Evolutionary conservation across 208 protist species (phyloP).

Genomic region (Borovskyia barvae): DNA sequence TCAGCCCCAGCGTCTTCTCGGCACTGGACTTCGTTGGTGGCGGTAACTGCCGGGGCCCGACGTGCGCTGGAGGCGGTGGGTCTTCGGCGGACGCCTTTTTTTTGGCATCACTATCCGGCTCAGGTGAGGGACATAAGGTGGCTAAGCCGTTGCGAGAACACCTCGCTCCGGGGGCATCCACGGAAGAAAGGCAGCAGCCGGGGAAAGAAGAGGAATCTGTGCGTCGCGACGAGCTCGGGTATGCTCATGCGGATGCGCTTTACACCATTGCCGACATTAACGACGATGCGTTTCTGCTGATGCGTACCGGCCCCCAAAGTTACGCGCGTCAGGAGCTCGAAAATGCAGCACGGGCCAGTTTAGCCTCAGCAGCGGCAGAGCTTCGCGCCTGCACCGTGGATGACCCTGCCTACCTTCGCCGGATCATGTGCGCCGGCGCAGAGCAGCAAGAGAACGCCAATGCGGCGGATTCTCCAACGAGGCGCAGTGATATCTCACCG

Average conservation of each 20-base stretch:
- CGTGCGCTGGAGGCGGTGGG: neutral
- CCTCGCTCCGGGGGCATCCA: no score
- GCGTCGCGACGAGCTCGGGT: conserved; percentile 32
- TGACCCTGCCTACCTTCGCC: neutral
- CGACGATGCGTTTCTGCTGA: conserved; percentile 65
- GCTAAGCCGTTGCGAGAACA: no score
- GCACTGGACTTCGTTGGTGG: no score
- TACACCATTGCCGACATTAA: conserved; percentile 79
- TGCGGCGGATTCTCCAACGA: neutral
- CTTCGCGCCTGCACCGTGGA: conserved; percentile 18
- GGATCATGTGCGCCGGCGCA: neutral
- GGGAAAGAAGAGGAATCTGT: no score
- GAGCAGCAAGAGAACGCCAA: neutral
- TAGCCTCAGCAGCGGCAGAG: conserved; percentile 3
- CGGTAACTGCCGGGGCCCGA: no score
- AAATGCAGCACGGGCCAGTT: conserved; percentile 1
- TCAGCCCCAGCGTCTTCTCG: neutral
- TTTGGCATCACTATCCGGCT: no score
- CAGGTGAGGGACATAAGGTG: no score
- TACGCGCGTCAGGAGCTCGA: conserved; percentile 10
- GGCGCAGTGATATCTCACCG: neutral
- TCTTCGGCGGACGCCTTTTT: no score
- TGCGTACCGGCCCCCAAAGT: conserved; percentile 37
- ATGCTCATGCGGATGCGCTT: conserved; percentile 36
- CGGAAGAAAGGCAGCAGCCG: no score